Evolutionary conservation across 2,329 filamentous ascomycete genomes (phyloP), one percentile per base, ranked within the genome.

Genomic region (Didymella sp.): DNA sequence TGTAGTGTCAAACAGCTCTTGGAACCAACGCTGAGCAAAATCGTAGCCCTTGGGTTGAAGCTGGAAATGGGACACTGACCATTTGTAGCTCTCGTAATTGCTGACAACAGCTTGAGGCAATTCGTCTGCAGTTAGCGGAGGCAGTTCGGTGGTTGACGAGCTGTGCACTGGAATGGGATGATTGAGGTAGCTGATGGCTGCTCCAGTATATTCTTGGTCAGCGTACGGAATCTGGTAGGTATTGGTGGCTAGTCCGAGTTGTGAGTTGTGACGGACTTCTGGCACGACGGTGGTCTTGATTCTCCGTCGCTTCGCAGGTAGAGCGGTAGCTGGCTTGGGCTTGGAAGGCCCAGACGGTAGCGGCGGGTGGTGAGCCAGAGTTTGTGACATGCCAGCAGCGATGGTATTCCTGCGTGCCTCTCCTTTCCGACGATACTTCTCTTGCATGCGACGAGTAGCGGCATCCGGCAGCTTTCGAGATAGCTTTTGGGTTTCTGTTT

Each of bases 81-180:
- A 68, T 22, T 56, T 65, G 62, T 71, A 74, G 6, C 66, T 49
- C 1, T 55, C 37, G 41, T 74, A 70, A 3, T 51, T 33, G 31
- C 2, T 11, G 9, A 58, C 58, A 17, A 74, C 71, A 8, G 24
- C 24, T 31, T 71, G 68, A 1, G 30, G 40, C 7, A 40, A 13
- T 3, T 37, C 35, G 35, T 64, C 59, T 13, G 27, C 48, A 19
- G 52, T 47, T 22, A 27, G 42, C 9, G 6, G 17, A 8, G 45
- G 15, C 6, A 19, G n/a, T n/a, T 42, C 38, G 4, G 28, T 25
- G n/a, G 43, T 11, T 21, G n/a, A 6, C 3, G 12, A 6, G 7
- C 6, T 24, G 25, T 17, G 6, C 9, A 17, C 15, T 4, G 3
- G 6, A 6, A 5, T 31, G 6, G 28, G 15, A 15, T 15, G 5